Evolutionary conservation across 2,329 filamentous ascomycete species (phyloP).

Genomic region (Hypoxylon sp.): DNA sequence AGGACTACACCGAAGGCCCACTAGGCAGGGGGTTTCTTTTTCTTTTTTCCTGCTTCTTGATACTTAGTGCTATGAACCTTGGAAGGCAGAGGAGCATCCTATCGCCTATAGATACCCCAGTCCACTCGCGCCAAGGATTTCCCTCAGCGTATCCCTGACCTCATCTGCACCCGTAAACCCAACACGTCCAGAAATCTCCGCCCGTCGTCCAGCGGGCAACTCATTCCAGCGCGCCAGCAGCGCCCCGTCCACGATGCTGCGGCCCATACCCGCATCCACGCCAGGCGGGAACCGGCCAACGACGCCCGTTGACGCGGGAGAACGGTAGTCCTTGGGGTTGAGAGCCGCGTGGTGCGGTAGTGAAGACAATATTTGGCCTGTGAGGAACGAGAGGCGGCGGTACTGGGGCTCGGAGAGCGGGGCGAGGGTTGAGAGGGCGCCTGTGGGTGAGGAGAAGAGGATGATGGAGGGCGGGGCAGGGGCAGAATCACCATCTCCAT

Average conservation of each 20-base stretch:
- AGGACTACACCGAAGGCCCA: not conserved
- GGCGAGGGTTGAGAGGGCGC: conserved; percentile 81
- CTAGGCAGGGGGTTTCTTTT: not conserved
- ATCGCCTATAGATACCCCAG: conserved; percentile 62
- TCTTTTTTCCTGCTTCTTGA: not conserved
- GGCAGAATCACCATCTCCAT: conserved; percentile 51
- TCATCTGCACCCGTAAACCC: conserved; percentile 75
- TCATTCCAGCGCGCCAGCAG: conserved; percentile 82
- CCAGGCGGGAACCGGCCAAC: conserved; percentile 61
- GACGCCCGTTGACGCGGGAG: conserved; percentile 64
- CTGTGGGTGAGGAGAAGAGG: conserved; percentile 81
- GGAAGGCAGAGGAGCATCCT: not conserved
- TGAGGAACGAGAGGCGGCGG: conserved; percentile 84
- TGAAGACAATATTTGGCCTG: conserved; percentile 82
- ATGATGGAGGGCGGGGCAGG: conserved; percentile 61
- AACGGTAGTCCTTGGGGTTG: conserved; percentile 85
- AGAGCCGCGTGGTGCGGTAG: conserved; percentile 84
- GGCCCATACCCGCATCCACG: conserved; percentile 71
- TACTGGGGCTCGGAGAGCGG: conserved; percentile 85
- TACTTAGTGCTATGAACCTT: not conserved
- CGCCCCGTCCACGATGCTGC: conserved; percentile 84
- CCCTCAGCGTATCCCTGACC: conserved; percentile 73
- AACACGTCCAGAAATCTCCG: conserved; percentile 81
- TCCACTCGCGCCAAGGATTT: conserved; percentile 67
- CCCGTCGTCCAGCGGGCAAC: conserved; percentile 77